Conservation (phyloP, 176 grass and related monocot species). For the Aegilops speltoides region DNA sequence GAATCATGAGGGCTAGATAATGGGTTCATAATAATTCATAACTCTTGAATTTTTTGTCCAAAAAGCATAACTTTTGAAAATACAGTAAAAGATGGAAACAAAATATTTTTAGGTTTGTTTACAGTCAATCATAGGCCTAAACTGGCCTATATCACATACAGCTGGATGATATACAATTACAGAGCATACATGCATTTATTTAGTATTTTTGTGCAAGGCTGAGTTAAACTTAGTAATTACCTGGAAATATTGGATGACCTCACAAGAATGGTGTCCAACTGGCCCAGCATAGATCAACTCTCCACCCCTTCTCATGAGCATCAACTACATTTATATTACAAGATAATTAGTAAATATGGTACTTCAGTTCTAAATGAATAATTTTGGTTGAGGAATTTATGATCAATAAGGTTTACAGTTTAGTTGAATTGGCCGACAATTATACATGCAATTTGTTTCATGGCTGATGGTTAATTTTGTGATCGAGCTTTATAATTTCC, state of each 20-base stretch:
- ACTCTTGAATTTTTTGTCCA: not conserved
- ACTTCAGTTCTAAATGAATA: not conserved
- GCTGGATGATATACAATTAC: not conserved
- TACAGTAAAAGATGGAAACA: not conserved
- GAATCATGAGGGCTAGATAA: not conserved
- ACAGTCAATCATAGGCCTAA: not conserved
- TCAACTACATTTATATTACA: slow-evolving; percentile 40
- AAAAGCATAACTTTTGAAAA: not conserved
- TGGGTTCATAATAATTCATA: not conserved
- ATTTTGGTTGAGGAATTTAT: not conserved
- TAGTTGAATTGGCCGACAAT: not conserved
- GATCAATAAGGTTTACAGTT: not conserved
- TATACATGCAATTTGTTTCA: not conserved
- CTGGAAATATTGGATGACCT: slow-evolving; percentile 68
- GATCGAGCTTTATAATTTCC: not conserved
- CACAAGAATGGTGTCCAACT: slow-evolving; percentile 59
- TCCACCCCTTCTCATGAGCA: slow-evolving; percentile 89
- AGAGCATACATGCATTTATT: not conserved
- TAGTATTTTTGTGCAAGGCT: not conserved
- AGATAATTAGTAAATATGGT: not conserved
- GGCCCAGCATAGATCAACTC: slow-evolving; percentile 72
- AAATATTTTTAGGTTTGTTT: not conserved
- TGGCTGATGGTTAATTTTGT: not conserved
- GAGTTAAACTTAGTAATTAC: not conserved
- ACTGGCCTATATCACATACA: not conserved